These are phyloP conservation scores for Epichloe amarillans DNA, from an alignment of 2,329 filamentous ascomycete genomes.

Conservation along the genomic window DNA sequence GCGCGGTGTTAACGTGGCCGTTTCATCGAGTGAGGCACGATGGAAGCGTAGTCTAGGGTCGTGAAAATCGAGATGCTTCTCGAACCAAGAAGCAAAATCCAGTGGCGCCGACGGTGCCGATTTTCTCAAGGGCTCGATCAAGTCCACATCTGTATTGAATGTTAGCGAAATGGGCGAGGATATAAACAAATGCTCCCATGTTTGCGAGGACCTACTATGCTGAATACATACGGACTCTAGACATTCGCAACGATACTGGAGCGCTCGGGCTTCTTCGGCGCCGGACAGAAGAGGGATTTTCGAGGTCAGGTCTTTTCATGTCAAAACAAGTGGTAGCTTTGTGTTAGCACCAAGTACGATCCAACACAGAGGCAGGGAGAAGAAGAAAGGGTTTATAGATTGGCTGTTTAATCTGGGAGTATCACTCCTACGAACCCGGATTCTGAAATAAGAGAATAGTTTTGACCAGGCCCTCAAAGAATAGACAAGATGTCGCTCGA, in stretches of 20 bases:
- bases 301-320: constrained; percentile 14
- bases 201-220: constrained; percentile 15
- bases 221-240: constrained; percentile 37
- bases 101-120: constrained; percentile 24
- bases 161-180: neutral
- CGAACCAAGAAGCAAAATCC: constrained; percentile 38
- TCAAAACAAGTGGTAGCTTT: neutral
- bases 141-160: constrained; percentile 17
- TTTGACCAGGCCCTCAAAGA: neutral
- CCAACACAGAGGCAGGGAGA: neutral
- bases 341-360: constrained; percentile 2
- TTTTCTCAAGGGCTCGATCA: constrained; percentile 17
- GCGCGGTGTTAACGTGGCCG: constrained; percentile 1
- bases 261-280: constrained; percentile 40
- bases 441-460: constrained; percentile 1
- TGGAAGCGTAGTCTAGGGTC: constrained; percentile 30
- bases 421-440: neutral
- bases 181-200: neutral
- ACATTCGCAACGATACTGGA: constrained; percentile 47
- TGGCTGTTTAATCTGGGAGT: too few species aligned
- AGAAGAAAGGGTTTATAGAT: too few species aligned
- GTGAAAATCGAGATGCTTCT: constrained; percentile 35
- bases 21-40: constrained; percentile 2
- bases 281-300: constrained; percentile 35
- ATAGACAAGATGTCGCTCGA: neutral